phyloP scores from a whole-genome alignment of 257 asterid genomes.

The Echium plantagineum region DNA sequence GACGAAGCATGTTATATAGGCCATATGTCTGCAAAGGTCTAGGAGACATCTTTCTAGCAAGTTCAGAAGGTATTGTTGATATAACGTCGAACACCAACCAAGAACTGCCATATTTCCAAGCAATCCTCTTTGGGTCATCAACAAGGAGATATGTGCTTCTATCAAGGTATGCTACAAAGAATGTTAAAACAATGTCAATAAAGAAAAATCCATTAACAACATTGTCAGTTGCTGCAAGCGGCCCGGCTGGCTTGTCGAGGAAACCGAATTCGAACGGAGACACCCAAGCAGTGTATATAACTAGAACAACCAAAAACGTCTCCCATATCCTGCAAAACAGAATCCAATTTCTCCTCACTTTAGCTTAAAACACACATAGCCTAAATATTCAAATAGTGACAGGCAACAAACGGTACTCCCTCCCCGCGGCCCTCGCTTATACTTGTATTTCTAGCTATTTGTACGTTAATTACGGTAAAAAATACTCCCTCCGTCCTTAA shows the following conservation, averaged over 20 bases:
- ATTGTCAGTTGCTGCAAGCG: constrained; percentile 51
- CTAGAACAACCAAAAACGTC: constrained; percentile 55
- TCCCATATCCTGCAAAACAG: constrained; percentile 57
- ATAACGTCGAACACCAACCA: constrained; percentile 65
- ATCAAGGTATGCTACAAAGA: constrained; percentile 80
- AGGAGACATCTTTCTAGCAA: constrained; percentile 51
- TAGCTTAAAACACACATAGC: constrained; percentile 9
- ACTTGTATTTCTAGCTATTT: too few relatives aligned
- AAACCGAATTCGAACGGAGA: constrained; percentile 90
- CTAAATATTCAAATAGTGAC: too few relatives aligned
- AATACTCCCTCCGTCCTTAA: too few relatives aligned
- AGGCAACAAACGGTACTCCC: too few relatives aligned
- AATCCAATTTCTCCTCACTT: constrained; percentile 14
- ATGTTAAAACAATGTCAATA: constrained; percentile 69
- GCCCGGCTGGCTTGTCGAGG: constrained; percentile 32
- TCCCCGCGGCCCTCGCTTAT: too few relatives aligned
- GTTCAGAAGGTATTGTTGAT: constrained; percentile 72
- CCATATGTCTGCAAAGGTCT: constrained; percentile 47
- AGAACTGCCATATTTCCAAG: constrained; percentile 41
- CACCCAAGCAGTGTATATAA: constrained; percentile 84
- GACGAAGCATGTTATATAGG: constrained; percentile 74
- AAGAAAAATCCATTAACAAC: constrained; percentile 73
- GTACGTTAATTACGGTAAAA: too few relatives aligned
- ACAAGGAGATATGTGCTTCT: constrained; percentile 49
- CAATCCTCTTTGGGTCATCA: constrained; percentile 46